Evolutionary conservation across 2,329 filamentous ascomycete genomes (phyloP).

Genomic region (Tricladium varicosporioides): DNA sequence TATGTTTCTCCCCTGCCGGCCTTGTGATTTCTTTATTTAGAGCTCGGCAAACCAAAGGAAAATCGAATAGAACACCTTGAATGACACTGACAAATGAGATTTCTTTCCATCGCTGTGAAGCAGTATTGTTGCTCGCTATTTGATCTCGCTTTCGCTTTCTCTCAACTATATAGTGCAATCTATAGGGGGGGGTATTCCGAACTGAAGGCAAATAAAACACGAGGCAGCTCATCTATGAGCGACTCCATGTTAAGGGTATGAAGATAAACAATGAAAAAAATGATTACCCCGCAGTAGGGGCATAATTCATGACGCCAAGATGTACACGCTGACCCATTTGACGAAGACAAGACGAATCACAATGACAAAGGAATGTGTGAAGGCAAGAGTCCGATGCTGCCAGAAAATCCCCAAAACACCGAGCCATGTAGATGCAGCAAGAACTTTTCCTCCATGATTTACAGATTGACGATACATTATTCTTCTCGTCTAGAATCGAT

Average conservation of each 20-base stretch:
- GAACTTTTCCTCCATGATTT: constrained; percentile 34
- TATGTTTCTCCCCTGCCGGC: no score
- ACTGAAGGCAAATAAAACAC: constrained; percentile 15
- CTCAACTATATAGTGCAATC: constrained; percentile 25
- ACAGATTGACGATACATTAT: constrained; percentile 24
- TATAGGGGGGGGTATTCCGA: constrained; percentile 30
- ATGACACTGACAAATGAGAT: constrained; percentile 13
- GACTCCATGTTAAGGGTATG: constrained; percentile 24
- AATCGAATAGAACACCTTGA: constrained; percentile 1
- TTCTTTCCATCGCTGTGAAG: constrained; percentile 14
- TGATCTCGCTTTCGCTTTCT: constrained; percentile 4
- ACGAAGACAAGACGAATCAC: constrained; percentile 15
- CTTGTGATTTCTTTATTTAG: no score
- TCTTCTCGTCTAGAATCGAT: constrained; percentile 47
- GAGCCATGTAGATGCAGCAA: constrained; percentile 34
- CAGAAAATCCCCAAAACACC: constrained; percentile 31
- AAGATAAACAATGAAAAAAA: constrained; percentile 26
- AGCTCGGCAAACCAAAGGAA: no score
- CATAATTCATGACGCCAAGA: constrained; percentile 21
- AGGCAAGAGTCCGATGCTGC: constrained; percentile 17
- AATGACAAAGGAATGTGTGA: constrained; percentile 27
- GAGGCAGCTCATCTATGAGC: constrained; percentile 20
- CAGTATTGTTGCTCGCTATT: not conserved
- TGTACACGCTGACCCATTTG: constrained; percentile 22
- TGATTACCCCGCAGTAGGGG: constrained; percentile 12